Evolutionary conservation across 116 monocot genomes (phyloP).

Genomic region (Thalassia testudinum): DNA sequence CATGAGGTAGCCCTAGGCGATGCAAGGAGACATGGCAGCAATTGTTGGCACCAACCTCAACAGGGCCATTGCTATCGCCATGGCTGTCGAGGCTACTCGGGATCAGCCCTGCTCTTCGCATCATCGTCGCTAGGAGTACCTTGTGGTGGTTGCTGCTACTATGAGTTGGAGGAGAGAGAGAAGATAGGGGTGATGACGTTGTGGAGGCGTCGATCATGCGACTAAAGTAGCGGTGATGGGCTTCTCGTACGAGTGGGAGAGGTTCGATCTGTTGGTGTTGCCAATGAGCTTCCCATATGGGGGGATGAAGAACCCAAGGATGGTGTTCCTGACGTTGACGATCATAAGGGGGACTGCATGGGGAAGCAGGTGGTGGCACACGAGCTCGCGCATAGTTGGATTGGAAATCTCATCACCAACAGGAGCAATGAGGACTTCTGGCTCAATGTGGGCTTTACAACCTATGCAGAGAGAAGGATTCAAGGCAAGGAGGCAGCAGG

Average conservation of each 20-base stretch:
- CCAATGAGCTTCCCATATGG: conserved; percentile 90
- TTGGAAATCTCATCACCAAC: conserved; percentile 91
- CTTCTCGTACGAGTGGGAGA: conserved; percentile 92
- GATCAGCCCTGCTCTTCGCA: too few species aligned
- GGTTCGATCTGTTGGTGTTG: conserved; percentile 77
- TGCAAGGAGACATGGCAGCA: too few species aligned
- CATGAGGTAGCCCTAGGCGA: too few species aligned
- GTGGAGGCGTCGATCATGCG: too few species aligned
- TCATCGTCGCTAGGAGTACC: too few species aligned
- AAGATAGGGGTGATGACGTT: too few species aligned
- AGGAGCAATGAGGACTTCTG: conserved; percentile 91
- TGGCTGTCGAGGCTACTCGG: too few species aligned
- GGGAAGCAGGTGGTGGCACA: conserved; percentile 90
- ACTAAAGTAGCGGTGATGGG: too few species aligned
- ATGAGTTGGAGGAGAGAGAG: too few species aligned
- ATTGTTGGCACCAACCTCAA: too few species aligned
- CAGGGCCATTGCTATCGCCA: too few species aligned
- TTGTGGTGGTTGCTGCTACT: too few species aligned
- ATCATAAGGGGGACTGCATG: conserved; percentile 69
- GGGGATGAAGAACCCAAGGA: conserved; percentile 93
- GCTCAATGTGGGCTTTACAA: conserved; percentile 94
- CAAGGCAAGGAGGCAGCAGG: conserved; percentile 76
- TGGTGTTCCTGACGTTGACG: conserved; percentile 82
- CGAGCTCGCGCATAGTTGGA: conserved; percentile 97
- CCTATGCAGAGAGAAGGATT: conserved; percentile 84